phyloP scores from a whole-genome alignment of 306 rosid species.

The Betula pendula region DNA sequence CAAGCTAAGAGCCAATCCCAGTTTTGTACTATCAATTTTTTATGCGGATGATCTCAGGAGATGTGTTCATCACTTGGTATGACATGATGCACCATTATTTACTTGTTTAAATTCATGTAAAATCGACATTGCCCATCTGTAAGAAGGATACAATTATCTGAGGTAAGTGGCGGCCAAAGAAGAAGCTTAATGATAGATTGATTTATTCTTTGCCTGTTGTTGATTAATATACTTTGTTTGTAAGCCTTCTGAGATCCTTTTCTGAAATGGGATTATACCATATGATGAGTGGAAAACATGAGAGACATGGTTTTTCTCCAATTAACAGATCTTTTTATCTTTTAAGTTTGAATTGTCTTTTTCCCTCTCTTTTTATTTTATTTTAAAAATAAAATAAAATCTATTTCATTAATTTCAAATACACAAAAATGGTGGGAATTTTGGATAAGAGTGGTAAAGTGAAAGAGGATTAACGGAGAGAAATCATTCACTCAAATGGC shows the following conservation, averaged over 20 bases:
- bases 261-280: neutral
- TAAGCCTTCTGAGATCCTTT: neutral
- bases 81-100: neutral
- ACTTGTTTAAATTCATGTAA: neutral
- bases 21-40: slow-evolving; percentile 21
- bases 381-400: no score
- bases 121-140: neutral
- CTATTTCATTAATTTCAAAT: no score
- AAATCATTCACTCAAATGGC: no score
- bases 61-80: neutral
- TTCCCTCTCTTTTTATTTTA: no score
- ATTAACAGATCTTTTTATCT: no score
- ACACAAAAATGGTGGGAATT: no score
- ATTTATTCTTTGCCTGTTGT: slow-evolving; percentile 9
- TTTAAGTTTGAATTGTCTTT: no score
- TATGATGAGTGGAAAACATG: neutral
- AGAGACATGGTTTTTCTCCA: no score
- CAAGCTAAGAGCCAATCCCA: slow-evolving; percentile 39
- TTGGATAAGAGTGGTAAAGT: no score
- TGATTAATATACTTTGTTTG: neutral
- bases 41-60: neutral
- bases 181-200: slow-evolving; percentile 1
- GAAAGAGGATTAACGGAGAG: no score
- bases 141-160: neutral
- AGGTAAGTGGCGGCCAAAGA: neutral